These are phyloP conservation scores for Ceriops zippeliana DNA, from an alignment of 345 rosid genomes.

Conservation along the genomic window DNA sequence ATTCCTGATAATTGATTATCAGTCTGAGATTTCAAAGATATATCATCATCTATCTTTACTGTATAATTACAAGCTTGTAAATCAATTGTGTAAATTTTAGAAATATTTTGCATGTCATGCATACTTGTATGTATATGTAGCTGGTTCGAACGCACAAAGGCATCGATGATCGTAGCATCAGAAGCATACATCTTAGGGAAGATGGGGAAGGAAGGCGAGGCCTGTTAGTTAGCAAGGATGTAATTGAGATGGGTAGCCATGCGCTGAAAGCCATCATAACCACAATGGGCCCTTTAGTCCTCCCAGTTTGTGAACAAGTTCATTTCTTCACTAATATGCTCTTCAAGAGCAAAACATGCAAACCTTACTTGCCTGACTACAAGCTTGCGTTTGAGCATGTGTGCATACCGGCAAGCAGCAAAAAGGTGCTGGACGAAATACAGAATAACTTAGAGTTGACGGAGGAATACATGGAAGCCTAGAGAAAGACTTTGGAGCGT, in stretches of 20 bases:
- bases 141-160: constrained; percentile 65
- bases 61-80: too few species aligned
- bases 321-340: constrained; percentile 45
- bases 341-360: constrained; percentile 21
- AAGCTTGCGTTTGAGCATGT: constrained; percentile 58
- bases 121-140: constrained; percentile 23
- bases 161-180: constrained; percentile 48
- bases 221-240: constrained; percentile 47
- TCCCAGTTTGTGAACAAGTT: constrained; percentile 45
- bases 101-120: too few species aligned
- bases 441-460: constrained; percentile 59
- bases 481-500: too few species aligned
- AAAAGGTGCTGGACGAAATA: constrained; percentile 51
- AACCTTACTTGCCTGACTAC: constrained; percentile 45
- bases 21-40: background rate
- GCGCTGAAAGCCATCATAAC: constrained; percentile 65
- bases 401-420: too few species aligned
- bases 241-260: constrained; percentile 48
- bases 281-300: constrained; percentile 52
- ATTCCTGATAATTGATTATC: background rate
- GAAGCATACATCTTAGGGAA: constrained; percentile 49
- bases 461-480: too few species aligned
- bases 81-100: too few species aligned
- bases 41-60: too few species aligned
- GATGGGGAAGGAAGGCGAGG: constrained; percentile 50